Percentiles rank a stretch among this genome's conserved stretches.
These are phyloP conservation scores for Galeopsis tetrahit DNA, from an alignment of 257 asterid species.

Conservation along the genomic window DNA sequence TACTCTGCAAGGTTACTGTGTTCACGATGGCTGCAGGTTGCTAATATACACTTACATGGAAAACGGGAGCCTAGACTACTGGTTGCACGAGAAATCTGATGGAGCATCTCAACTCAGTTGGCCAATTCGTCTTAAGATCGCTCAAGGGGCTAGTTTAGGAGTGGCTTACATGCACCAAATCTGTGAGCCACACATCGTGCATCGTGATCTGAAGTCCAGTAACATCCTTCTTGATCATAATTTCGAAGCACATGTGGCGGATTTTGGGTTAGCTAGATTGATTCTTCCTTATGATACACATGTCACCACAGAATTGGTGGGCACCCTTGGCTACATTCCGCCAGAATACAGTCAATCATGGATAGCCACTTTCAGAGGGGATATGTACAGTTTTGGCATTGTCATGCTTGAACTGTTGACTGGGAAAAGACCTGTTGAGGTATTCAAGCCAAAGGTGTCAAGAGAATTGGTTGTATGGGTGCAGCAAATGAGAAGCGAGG, in stretches of 20 bases:
- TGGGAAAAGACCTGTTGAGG: slow-evolving; percentile 88
- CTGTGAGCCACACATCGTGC: slow-evolving; percentile 95
- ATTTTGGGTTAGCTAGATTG: slow-evolving; percentile 86
- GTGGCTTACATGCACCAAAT: slow-evolving; percentile 92
- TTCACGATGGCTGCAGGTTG: slow-evolving; percentile 82
- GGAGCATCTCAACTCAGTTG: slow-evolving; percentile 83
- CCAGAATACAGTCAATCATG: slow-evolving; percentile 97
- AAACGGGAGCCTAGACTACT: slow-evolving; percentile 92
- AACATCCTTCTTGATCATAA: slow-evolving; percentile 87
- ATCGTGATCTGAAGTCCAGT: slow-evolving; percentile 93
- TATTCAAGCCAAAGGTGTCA: slow-evolving; percentile 73
- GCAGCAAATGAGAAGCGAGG: slow-evolving; percentile 71
- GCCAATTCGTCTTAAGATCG: slow-evolving; percentile 78
- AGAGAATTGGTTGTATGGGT: slow-evolving; percentile 86
- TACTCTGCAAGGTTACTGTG: slow-evolving; percentile 85
- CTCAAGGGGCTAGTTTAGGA: slow-evolving; percentile 79
- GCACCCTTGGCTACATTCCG: slow-evolving; percentile 95
- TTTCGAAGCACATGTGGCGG: slow-evolving; percentile 92
- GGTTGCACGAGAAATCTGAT: slow-evolving; percentile 90
- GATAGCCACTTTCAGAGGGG: slow-evolving; percentile 97
- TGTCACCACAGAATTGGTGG: slow-evolving; percentile 94
- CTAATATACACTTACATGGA: slow-evolving; percentile 91
- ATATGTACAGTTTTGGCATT: slow-evolving; percentile 90
- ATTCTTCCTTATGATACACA: slow-evolving; percentile 90
- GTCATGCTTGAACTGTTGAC: slow-evolving; percentile 87